Base-by-base conservation (phyloP, 108 stramenopile genomes). In the Cyclotella baltica region DNA sequence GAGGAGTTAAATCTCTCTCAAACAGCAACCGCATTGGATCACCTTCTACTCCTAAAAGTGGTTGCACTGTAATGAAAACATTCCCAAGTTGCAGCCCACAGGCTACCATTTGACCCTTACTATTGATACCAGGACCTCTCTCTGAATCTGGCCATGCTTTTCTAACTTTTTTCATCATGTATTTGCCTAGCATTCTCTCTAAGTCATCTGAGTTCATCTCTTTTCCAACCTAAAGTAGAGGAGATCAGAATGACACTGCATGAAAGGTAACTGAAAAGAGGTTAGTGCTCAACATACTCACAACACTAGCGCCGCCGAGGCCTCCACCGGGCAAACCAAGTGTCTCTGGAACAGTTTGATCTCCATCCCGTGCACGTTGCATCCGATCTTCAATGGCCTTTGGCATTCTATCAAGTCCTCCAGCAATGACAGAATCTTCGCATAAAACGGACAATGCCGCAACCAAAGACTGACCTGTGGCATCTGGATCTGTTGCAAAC, bases 11-110 rank as follows among this genome's bases (percentile, higher is more conserved):
- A 63, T 96, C 91, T 28, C 95, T 73, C 78, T 93, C 86, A 71
- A 96, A 96, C 18, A 96, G 69, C 0, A 96, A 72, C 22, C 95
- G 67, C 95, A 96, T 96, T 0, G 95, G 95, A 86, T 96, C 95
- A 10, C 95, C 95, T 76, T 96, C 95, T 2, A 96, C 77, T 8
- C 95, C 95, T 4, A 96, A 73, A 56, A 93, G 77, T 34, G 95
- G 95, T 64, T 96, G 95, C 29, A 96, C 92, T 28, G 86, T 86
- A 34, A 96, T 77, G 62, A 70, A 96, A 11, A 96, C 75, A 73
- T 96, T 96, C 19, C 95, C 95, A 46, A 96, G 58, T 79, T 93
- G 89, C 18, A 96, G 62, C 3, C 95, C 95, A 29, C 77, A 76
- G 6, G 93, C 89, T n/a, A 90, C 90, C 57, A 91, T 58, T 3